phyloP scores from a whole-genome alignment of 202 grass and related monocot genomes.

The Setaria italica region DNA sequence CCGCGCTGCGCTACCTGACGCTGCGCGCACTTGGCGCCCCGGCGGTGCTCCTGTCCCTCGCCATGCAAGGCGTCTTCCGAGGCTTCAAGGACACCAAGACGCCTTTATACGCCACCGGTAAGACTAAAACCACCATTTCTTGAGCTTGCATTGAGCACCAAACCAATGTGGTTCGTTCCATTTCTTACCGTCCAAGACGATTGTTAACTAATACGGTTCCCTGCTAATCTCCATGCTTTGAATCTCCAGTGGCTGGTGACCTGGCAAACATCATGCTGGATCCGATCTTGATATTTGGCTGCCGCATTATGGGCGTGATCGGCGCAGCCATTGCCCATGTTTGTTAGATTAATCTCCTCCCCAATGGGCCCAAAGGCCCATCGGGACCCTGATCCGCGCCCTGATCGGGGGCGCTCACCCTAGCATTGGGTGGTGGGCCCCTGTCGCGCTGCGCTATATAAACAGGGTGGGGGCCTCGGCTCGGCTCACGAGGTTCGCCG shows the following conservation, averaged over 20 bases:
- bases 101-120: constrained; percentile 90
- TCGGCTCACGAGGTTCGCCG: too few relatives aligned
- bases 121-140: constrained; percentile 14
- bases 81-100: constrained; percentile 94
- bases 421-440: too few relatives aligned
- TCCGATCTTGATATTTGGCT: constrained; percentile 87
- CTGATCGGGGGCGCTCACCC: too few relatives aligned
- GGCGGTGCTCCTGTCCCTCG: constrained; percentile 83
- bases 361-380: too few relatives aligned
- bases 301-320: constrained; percentile 67
- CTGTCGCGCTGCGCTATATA: too few relatives aligned
- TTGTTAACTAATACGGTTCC: background rate
- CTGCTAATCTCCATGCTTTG: background rate
- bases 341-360: too few relatives aligned
- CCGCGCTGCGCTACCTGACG: constrained; percentile 76
- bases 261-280: constrained; percentile 84
- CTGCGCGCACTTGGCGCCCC: constrained; percentile 83
- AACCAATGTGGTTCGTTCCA: background rate
- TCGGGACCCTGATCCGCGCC: too few relatives aligned
- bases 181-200: background rate
- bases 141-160: background rate
- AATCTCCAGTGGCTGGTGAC: constrained; percentile 73
- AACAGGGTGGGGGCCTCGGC: too few relatives aligned
- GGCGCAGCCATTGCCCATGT: constrained; percentile 89
- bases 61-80: constrained; percentile 95